Percentiles rank a stretch among this genome's conserved stretches.
phyloP scores from a whole-genome alignment of 805 yeast species.

The Candida chilensis region DNA sequence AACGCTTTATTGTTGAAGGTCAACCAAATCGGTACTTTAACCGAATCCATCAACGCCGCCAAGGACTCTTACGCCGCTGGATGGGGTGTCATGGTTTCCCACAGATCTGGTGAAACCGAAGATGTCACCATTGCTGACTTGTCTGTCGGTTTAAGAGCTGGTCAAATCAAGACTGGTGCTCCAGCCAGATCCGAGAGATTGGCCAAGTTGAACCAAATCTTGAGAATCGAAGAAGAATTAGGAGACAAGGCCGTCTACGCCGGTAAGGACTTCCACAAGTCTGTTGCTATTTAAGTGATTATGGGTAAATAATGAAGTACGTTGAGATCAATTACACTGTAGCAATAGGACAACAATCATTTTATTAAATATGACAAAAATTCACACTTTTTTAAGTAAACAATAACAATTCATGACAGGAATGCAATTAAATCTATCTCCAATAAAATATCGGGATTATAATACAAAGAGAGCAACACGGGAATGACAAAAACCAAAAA shows the following conservation, averaged over 20 bases:
- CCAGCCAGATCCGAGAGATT: conserved; percentile 99
- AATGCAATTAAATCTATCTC: too few species aligned
- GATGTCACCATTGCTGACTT: conserved; percentile 97
- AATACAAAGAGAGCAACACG: too few species aligned
- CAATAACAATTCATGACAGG: too few species aligned
- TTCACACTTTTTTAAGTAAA: too few species aligned
- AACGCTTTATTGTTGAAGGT: conserved; percentile 94
- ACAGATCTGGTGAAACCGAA: conserved; percentile 99
- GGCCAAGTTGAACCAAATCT: conserved; percentile 97
- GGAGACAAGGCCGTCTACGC: conserved; percentile 97
- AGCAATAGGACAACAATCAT: too few species aligned
- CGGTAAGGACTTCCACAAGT: conserved; percentile 80
- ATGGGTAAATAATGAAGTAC: too few species aligned
- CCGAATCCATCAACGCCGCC: conserved; percentile 97
- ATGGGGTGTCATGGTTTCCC: conserved; percentile 99
- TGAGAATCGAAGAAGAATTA: conserved; percentile 97
- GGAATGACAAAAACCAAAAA: too few species aligned
- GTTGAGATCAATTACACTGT: too few species aligned
- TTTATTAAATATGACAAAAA: too few species aligned
- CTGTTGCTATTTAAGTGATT: conserved; percentile 15
- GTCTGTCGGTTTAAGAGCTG: conserved; percentile 95
- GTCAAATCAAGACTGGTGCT: conserved; percentile 99
- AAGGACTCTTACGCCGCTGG: conserved; percentile 89
- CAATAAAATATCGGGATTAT: too few species aligned
- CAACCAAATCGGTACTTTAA: conserved; percentile 95